Base-by-base conservation (phyloP, 2,329 filamentous ascomycete genomes). In the Aspergillus caelatus region DNA sequence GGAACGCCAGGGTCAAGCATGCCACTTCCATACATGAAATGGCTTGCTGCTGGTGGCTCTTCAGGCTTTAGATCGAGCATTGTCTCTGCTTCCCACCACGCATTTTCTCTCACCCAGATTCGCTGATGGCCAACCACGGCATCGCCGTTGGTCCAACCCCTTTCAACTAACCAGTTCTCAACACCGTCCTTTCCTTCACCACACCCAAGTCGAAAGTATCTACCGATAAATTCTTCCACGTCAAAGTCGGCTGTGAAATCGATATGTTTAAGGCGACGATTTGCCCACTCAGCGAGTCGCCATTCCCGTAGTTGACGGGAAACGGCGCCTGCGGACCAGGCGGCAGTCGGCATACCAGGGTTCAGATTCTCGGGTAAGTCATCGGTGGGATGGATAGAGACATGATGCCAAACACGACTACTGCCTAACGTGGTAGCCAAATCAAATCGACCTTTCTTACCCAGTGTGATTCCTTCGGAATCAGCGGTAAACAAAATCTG, bases 161-260 rank as follows among this genome's bases (percentile, higher is more conserved):
- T 89, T 79, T 98, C 94, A 57, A 98, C 85, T 62, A 96, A 85
- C 93, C 94, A 99, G 71, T 87, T 96, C 74, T 98, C 93, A 59
- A 97, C 93, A 55, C 94, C 95, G 66, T 99, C 95, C 66, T 88
- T 89, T 62, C 95, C 95, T 67, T 96, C 93, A 70, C 90, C 88
- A 77, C 95, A 99, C 16, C 95, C 95, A 0, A 99, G 85, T 7
- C 87, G 83, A 6, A 88, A 84, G 75, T 97, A 99, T 52, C 95
- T 89, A 70, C 90, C 88, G 23, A 89, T 86, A 71, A 99, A 98
- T 76, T 99, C 95, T 19, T 97, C 92, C 6, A 94, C 82, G 72
- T 99, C 95, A 70, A 98, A 99, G 73, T 99, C 95, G 1, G 94
- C 93, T 0, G 95, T 99, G 78, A 96, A 99, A 75, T 99, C 95